phyloP scores from a whole-genome alignment of 2,329 filamentous ascomycete species.

The Pezicula carpinea region DNA sequence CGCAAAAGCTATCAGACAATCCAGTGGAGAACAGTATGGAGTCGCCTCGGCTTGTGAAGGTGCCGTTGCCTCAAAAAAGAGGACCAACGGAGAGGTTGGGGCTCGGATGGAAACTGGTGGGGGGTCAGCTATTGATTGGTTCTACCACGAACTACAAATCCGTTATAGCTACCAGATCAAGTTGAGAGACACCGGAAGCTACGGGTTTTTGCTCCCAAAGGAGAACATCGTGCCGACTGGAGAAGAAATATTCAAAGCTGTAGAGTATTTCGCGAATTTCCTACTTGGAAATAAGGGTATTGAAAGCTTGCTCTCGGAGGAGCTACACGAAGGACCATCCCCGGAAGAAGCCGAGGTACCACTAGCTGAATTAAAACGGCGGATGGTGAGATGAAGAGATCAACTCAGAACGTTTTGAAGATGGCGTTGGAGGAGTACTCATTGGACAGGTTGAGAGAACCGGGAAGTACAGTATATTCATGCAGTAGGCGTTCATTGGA shows the following conservation, averaged over 20 bases:
- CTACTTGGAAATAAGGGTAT: slow-evolving; percentile 67
- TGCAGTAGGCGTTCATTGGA: too few relatives aligned
- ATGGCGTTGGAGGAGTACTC: too few relatives aligned
- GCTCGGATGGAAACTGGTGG: slow-evolving; percentile 67
- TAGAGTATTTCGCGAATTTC: slow-evolving; percentile 81
- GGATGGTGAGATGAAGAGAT: too few relatives aligned
- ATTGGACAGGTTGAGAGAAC: too few relatives aligned
- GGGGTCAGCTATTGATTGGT: slow-evolving; percentile 89
- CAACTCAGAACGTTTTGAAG: too few relatives aligned
- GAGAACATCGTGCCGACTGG: slow-evolving; percentile 87
- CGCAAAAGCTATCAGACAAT: slow-evolving; percentile 81
- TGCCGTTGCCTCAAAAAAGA: slow-evolving; percentile 44
- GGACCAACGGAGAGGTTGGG: slow-evolving; percentile 25
- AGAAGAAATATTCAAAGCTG: slow-evolving; percentile 77
- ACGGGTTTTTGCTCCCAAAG: slow-evolving; percentile 84
- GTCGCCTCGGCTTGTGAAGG: slow-evolving; percentile 86
- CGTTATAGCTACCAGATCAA: slow-evolving; percentile 92
- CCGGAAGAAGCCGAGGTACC: too few relatives aligned
- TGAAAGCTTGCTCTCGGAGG: slow-evolving; percentile 35
- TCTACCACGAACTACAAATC: slow-evolving; percentile 81
- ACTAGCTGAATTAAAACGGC: too few relatives aligned
- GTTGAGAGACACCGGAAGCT: slow-evolving; percentile 85
- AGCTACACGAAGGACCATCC: slow-evolving; percentile 7
- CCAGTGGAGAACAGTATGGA: slow-evolving; percentile 69
- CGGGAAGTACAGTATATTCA: too few relatives aligned